phyloP scores from a whole-genome alignment of 2,329 filamentous ascomycete genomes.

The Nigrospora osmanthi region DNA sequence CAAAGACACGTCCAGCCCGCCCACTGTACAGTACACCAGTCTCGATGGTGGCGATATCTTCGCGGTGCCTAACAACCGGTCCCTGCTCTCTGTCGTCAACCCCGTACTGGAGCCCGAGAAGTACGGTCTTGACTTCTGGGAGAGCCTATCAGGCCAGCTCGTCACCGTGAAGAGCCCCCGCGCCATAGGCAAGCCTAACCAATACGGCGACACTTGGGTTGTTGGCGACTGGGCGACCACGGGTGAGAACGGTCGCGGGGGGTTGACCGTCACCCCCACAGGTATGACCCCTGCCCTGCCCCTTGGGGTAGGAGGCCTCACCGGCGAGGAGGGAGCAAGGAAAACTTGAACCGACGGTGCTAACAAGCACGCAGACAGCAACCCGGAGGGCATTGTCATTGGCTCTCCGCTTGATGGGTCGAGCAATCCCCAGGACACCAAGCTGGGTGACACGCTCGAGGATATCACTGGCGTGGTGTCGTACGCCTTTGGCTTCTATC shows the following conservation, averaged over 20 bases:
- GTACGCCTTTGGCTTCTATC: conserved; percentile 61
- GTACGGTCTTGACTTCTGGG: conserved; percentile 69
- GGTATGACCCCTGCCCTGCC: conserved; percentile 24
- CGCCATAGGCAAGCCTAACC: conserved; percentile 53
- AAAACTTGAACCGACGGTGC: not conserved
- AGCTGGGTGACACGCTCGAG: conserved; percentile 56
- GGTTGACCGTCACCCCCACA: conserved; percentile 52
- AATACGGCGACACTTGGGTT: conserved; percentile 63
- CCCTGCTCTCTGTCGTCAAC: conserved; percentile 49
- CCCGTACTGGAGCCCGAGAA: conserved; percentile 50
- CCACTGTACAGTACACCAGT: conserved; percentile 51
- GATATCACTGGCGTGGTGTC: conserved; percentile 63
- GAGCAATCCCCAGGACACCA: conserved; percentile 48
- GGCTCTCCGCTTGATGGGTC: conserved; percentile 58
- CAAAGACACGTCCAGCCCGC: conserved; percentile 45
- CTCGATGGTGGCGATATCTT: conserved; percentile 62
- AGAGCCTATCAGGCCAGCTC: conserved; percentile 59
- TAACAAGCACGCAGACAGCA: conserved; percentile 41
- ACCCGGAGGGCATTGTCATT: conserved; percentile 62
- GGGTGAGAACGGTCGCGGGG: conserved; percentile 54
- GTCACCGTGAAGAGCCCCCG: conserved; percentile 53
- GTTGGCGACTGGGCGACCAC: conserved; percentile 56
- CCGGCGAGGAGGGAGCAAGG: too few relatives aligned
- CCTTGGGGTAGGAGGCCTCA: too few relatives aligned
- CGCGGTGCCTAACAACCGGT: conserved; percentile 53